Evolutionary conservation across 2,329 filamentous ascomycete species (phyloP).

Genomic region (Pseudogymnoascus sp.): DNA sequence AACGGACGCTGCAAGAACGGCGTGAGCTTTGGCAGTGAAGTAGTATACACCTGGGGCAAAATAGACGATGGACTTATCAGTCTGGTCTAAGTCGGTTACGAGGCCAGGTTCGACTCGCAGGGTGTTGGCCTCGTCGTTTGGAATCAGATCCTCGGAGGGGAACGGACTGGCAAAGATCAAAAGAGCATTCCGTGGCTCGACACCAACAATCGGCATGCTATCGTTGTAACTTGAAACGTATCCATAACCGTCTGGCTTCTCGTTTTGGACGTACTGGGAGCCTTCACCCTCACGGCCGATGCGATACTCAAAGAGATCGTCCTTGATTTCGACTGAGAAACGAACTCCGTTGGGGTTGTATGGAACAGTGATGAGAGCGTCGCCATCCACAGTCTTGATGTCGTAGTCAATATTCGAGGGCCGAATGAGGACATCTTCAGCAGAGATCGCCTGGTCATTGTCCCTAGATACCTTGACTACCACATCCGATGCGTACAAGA

Average conservation of each 20-base stretch:
- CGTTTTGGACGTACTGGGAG: conserved; percentile 17
- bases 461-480: conserved; percentile 21
- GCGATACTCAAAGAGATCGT: conserved; percentile 26
- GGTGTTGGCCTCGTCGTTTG: conserved; percentile 13
- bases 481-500: conserved; percentile 21
- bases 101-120: conserved; percentile 20
- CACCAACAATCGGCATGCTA: conserved; percentile 20
- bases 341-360: conserved; percentile 21
- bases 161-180: conserved; percentile 29
- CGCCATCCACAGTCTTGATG: conserved; percentile 16
- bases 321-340: conserved; percentile 29
- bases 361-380: conserved; percentile 24
- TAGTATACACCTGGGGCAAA: conserved; percentile 23
- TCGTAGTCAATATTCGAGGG: conserved; percentile 22
- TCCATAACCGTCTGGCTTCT: not conserved
- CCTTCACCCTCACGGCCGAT: conserved; percentile 13
- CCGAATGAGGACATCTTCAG: conserved; percentile 24
- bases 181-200: conserved; percentile 26
- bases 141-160: conserved; percentile 16
- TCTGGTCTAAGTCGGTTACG: conserved; percentile 18
- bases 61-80: conserved; percentile 15
- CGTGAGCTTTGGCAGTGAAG: conserved; percentile 13
- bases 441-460: conserved; percentile 14
- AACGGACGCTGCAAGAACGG: conserved; percentile 15
- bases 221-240: conserved; percentile 6